phyloP scores from a whole-genome alignment of 768 basidiomycete genomes.

The Lactarius hengduanensis region DNA sequence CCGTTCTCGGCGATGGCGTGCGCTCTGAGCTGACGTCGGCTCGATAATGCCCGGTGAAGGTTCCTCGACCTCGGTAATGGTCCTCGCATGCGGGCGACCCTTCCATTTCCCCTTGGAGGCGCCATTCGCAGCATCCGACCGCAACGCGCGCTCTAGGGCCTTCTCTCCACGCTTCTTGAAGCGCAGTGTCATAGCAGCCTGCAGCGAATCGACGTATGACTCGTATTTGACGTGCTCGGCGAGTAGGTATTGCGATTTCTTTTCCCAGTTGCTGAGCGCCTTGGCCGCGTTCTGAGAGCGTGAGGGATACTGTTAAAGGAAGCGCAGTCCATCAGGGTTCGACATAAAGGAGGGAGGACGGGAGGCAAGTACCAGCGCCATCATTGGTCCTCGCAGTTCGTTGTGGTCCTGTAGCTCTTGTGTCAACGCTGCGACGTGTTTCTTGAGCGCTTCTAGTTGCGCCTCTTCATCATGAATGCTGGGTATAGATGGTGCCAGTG shows the following conservation, averaged over 20 bases:
- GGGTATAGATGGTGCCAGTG: conserved; percentile 76
- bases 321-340: conserved; percentile 18
- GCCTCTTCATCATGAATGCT: conserved; percentile 90
- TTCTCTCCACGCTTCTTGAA: conserved; percentile 91
- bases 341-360: conserved; percentile 14
- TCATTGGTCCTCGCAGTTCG: conserved; percentile 80
- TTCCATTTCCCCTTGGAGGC: conserved; percentile 40
- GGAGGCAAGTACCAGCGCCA: conserved; percentile 55
- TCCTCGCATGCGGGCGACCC: conserved; percentile 44
- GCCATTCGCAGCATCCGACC: conserved; percentile 27
- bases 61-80: conserved; percentile 49
- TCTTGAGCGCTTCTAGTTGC: conserved; percentile 85
- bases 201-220: conserved; percentile 89
- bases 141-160: conserved; percentile 60
- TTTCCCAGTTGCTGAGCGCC: conserved; percentile 89
- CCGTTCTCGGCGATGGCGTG: conserved; percentile 21
- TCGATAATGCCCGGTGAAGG: background rate
- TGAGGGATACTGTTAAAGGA: conserved; percentile 64
- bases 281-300: conserved; percentile 71
- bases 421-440: conserved; percentile 74
- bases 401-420: conserved; percentile 82
- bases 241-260: conserved; percentile 83
- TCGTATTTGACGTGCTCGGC: conserved; percentile 95
- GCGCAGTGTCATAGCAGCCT: conserved; percentile 77
- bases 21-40: background rate